These are phyloP conservation scores for Fusarium annulatum DNA, from an alignment of 2,329 filamentous ascomycete species.

Conservation along the genomic window DNA sequence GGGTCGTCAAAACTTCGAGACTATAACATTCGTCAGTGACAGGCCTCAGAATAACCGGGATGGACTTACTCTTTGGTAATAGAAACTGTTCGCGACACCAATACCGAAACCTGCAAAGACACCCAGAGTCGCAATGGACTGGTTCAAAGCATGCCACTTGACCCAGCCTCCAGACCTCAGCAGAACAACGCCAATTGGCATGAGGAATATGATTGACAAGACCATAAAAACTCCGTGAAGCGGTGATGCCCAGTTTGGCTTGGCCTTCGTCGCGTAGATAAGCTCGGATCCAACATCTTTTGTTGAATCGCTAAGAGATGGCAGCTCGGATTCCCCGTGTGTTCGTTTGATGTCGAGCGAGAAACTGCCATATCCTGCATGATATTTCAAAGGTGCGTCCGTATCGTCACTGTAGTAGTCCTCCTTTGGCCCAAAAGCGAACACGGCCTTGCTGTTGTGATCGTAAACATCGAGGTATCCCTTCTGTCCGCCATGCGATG, in stretches of 20 bases:
- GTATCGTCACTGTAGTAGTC: constrained; percentile 55
- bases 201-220: constrained; percentile 63
- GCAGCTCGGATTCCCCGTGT: constrained; percentile 58
- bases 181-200: constrained; percentile 66
- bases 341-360: constrained; percentile 66
- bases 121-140: constrained; percentile 60
- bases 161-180: constrained; percentile 63
- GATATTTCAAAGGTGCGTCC: constrained; percentile 61
- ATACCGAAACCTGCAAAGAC: constrained; percentile 62
- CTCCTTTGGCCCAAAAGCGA: constrained; percentile 64
- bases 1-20: constrained; percentile 63
- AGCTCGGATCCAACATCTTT: constrained; percentile 52
- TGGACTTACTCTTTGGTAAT: constrained; percentile 65
- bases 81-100: constrained; percentile 63
- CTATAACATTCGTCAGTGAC: constrained; percentile 47
- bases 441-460: constrained; percentile 62
- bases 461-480: constrained; percentile 64
- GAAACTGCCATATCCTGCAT: constrained; percentile 66
- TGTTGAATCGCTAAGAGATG: constrained; percentile 49
- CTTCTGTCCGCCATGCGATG: constrained; percentile 41
- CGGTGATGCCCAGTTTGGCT: constrained; percentile 54
- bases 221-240: constrained; percentile 66
- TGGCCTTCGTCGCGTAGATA: constrained; percentile 46
- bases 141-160: constrained; percentile 65
- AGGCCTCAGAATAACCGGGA: background rate